Percentiles rank a stretch among this genome's conserved stretches.
These are phyloP conservation scores for Pseudocercospora musae DNA, from an alignment of 2,329 filamentous ascomycete genomes.

Conservation along the genomic window DNA sequence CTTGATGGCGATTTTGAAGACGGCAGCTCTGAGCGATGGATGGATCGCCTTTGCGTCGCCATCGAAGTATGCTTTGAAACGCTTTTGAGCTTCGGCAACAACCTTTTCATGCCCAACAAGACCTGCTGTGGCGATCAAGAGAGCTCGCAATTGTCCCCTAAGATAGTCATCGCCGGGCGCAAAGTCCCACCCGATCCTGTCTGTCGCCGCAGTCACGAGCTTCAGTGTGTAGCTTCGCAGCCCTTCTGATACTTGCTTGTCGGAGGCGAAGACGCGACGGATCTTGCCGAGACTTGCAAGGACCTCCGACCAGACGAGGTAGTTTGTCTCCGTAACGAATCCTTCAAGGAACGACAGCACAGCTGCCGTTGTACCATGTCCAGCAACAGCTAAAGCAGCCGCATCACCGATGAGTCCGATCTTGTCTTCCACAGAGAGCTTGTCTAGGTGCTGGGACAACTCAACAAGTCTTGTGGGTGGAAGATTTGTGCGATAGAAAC, in stretches of 20 bases:
- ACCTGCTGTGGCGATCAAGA: conserved; percentile 73
- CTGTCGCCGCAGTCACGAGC: conserved; percentile 70
- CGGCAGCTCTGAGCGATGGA: conserved; percentile 73
- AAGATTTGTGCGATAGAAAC: conserved; percentile 92
- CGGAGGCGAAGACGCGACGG: conserved; percentile 79
- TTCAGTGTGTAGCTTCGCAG: conserved; percentile 76
- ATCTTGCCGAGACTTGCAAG: conserved; percentile 71
- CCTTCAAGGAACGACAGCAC: conserved; percentile 80
- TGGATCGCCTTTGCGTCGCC: conserved; percentile 69
- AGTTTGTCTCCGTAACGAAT: conserved; percentile 78
- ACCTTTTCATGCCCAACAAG: conserved; percentile 69
- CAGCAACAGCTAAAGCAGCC: conserved; percentile 81
- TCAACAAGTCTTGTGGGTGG: conserved; percentile 77
- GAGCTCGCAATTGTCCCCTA: conserved; percentile 74
- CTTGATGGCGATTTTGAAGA: conserved; percentile 76
- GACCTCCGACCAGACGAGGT: conserved; percentile 85
- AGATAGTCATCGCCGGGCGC: conserved; percentile 76
- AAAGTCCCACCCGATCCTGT: conserved; percentile 83
- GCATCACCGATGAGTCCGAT: conserved; percentile 90
- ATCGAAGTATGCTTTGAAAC: conserved; percentile 75
- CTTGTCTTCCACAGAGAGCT: conserved; percentile 80
- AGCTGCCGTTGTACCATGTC: conserved; percentile 75
- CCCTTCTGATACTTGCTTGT: conserved; percentile 66
- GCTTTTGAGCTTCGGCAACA: conserved; percentile 68
- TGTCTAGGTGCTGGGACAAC: conserved; percentile 72